These are phyloP conservation scores for Eimeria acervulina DNA, from an alignment of 169 alveolate species.

Conservation along the genomic window DNA sequence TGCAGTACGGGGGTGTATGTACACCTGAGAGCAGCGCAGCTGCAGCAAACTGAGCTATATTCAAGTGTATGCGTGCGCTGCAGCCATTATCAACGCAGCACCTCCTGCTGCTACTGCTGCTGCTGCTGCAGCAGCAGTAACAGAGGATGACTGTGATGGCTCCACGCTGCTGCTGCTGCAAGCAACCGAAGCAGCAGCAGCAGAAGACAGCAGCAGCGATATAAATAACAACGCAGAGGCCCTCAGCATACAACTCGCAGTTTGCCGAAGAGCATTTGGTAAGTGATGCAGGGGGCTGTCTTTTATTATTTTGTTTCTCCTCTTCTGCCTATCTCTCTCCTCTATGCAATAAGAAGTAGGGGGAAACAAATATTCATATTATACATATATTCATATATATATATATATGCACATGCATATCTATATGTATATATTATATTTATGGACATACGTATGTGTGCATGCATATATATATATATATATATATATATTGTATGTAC, in stretches of 20 bases:
- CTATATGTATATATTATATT: too few relatives aligned
- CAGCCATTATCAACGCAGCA: background rate
- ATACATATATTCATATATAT: too few relatives aligned
- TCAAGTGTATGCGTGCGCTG: background rate
- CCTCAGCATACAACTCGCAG: background rate
- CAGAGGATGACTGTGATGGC: background rate
- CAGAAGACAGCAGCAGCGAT: background rate
- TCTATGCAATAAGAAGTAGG: too few relatives aligned
- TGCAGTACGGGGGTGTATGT: background rate
- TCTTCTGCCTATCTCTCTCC: too few relatives aligned
- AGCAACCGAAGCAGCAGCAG: slow-evolving; percentile 24
- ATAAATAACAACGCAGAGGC: background rate
- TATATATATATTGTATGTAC: too few relatives aligned
- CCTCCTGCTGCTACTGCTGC: background rate
- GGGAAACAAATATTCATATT: too few relatives aligned
- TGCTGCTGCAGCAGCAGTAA: background rate
- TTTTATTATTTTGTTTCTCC: too few relatives aligned
- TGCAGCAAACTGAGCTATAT: background rate
- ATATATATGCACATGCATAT: too few relatives aligned
- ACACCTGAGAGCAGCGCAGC: background rate
- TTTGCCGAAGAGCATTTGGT: slow-evolving; percentile 51
- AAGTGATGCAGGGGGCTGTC: background rate
- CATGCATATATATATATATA: too few relatives aligned
- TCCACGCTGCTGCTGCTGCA: background rate
- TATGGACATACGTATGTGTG: too few relatives aligned